Conservation (phyloP, 2,329 filamentous ascomycete species). For the Coniochaeta sp. region DNA sequence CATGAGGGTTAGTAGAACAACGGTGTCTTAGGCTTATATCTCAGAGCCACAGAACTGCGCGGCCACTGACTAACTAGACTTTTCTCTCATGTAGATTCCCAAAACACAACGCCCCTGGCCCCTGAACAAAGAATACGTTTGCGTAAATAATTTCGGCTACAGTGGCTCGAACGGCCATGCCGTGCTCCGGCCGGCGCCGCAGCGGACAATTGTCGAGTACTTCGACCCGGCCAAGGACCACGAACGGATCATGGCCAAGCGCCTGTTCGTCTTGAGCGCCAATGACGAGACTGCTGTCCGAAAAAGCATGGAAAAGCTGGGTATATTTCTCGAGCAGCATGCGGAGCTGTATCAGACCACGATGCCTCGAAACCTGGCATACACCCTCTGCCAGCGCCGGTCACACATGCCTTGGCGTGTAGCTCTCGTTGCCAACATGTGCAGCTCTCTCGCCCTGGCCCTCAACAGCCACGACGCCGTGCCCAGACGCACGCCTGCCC, state of each 20-base stretch:
- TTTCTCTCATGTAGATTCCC: background rate
- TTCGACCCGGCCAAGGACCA: background rate
- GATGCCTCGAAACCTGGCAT: constrained; percentile 14
- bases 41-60: background rate
- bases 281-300: constrained; percentile 9
- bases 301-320: constrained; percentile 4
- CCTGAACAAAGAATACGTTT: constrained; percentile 12
- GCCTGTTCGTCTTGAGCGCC: constrained; percentile 9
- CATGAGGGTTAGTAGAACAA: constrained; percentile 18
- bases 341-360: constrained; percentile 10
- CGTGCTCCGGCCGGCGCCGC: constrained; percentile 22
- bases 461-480: background rate
- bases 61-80: background rate
- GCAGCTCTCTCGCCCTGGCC: constrained; percentile 1
- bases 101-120: constrained; percentile 5
- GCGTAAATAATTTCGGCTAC: constrained; percentile 36
- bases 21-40: no score
- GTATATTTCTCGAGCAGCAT: constrained; percentile 10
- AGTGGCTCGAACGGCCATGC: constrained; percentile 37
- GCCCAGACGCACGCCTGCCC: constrained; percentile 6
- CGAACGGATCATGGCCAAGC: constrained; percentile 3
- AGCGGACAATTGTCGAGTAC: background rate
- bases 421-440: constrained; percentile 5
- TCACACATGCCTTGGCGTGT: constrained; percentile 10
- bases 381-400: constrained; percentile 21